Base-by-base conservation (phyloP, 225 moss, liverwort and hornwort species). In the Marchantia polymorpha region DNA sequence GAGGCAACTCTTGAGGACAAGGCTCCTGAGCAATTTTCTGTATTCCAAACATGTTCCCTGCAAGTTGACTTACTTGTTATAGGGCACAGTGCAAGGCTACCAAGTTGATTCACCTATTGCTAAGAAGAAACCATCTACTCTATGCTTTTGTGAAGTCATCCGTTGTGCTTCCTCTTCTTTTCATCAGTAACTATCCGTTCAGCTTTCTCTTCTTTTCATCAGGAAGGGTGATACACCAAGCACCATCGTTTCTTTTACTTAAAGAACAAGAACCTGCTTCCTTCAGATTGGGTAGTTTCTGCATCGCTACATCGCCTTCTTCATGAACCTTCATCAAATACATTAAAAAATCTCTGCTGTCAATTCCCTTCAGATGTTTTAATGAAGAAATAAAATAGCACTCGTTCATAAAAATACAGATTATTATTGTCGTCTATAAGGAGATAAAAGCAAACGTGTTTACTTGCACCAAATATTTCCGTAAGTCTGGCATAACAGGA, bases 11-110 rank as follows among this genome's bases (percentile, higher is more conserved):
- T 71, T 13, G 15, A 22, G 49, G 49, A 71, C 47, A 70, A 49
- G 49, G 70, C 22, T 12, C 50, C 71, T 49, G 3, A 71, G 70
- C 12, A 3, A 51, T 39, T 71, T n/a, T 73, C 17, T 73, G 54
- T 76, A 76, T 76, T 56, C 76, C 60, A 47, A 31, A 63, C 39
- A 76, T 63, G 76, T 30, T 76, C 76, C 76, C 76, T 25, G 46
- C 76, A 76, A 76, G 73, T 17, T 54, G 20, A 63, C 46, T 46
- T 22, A 61, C 63, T 61, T 59, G 76, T 30, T 63, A 16, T 63
- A 63, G 76, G 76, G 76, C 49, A 76, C 76, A 63, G 25, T 58
- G 7, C 14, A n/a, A 46, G 76, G 76, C 61, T 54, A 52, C 64
- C 52, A 20, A 47, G 12, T 61, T 56, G 56, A 56, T 3, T 63